These are phyloP conservation scores for Nicotiana knightiana DNA, from an alignment of 257 asterid genomes.

Conservation along the genomic window DNA sequence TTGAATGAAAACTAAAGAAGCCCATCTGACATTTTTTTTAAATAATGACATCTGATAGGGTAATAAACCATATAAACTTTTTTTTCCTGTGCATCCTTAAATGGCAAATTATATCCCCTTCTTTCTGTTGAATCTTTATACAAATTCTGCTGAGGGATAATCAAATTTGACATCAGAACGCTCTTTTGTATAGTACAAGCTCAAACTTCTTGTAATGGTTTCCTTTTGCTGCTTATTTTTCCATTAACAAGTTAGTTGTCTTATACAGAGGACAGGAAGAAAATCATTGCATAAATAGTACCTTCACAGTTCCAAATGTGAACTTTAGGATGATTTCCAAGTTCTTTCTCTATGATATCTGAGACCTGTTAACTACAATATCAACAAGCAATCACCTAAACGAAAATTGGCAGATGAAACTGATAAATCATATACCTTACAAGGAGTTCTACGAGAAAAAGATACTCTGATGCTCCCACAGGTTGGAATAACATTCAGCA, in stretches of 20 bases:
- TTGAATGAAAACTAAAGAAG: neutral
- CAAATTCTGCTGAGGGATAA: neutral
- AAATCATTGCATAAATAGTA: conserved; percentile 16
- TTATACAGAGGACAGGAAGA: neutral
- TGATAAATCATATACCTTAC: conserved; percentile 39
- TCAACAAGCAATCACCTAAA: conserved; percentile 19
- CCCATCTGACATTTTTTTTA: neutral
- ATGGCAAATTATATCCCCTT: neutral
- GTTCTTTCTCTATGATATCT: conserved; percentile 42
- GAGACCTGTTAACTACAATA: conserved; percentile 51
- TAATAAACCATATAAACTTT: neutral
- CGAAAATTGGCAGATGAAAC: conserved; percentile 11
- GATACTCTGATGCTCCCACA: conserved; percentile 83
- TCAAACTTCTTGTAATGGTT: neutral
- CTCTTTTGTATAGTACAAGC: neutral
- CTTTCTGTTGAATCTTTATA: neutral
- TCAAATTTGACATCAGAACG: conserved; percentile 1
- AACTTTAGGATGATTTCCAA: conserved; percentile 55
- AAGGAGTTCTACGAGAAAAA: conserved; percentile 89
- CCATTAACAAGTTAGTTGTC: neutral
- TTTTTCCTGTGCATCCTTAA: neutral
- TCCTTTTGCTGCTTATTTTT: neutral
- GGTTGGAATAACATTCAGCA: conserved; percentile 55
- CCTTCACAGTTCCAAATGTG: conserved; percentile 83
- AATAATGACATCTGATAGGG: neutral